Base-by-base conservation (phyloP, 2,329 filamentous ascomycete genomes). In the Colletotrichum tofieldiae region DNA sequence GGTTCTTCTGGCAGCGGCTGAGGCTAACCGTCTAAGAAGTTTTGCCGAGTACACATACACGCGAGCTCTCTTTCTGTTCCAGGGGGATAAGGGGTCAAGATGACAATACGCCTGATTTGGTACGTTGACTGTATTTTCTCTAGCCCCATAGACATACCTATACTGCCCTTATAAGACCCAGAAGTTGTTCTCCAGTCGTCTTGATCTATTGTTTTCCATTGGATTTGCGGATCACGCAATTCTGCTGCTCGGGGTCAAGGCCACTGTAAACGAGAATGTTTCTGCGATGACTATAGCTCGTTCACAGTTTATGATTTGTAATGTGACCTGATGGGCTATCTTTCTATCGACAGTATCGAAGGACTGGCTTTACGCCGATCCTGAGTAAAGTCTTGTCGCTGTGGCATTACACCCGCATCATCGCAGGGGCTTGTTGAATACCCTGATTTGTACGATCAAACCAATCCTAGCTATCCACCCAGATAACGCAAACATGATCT, bases 1-100 rank as follows among this genome's bases (percentile, higher is more conserved):
- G 55, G 65, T 47, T 59, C 45, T 76, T 43, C 43, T 55, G 60
- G 72, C 73, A 76, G 76, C 67, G 74, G 47, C 78, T 75, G 68
- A 79, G 66, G 78, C 79, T 81, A 81, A 81, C 79, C 65, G 69
- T 75, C 64, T 70, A 78, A 75, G 79, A 76, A 77, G 75, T 35
- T 71, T 39, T 56, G 59, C 23, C 67, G 41, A 54, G 54, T 47
- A 49, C 39, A 43, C 35, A 39, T 41, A 52, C 56, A 16, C 29
- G 59, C 66, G 58, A 72, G 37, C 11, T 32, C 35, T 32, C 23
- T 61, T 12, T 41, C 52, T 47, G n/a, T 39, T 55, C 39, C 7
- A n/a, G n/a, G 26, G 26, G 26, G 65, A 35, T 32, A 20, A 39
- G 55, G 65, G 26, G 7, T 16, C 11, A 52, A 20, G 64, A 67